Conservation (phyloP, 495 filamentous ascomycete genomes). For the Neurospora sp. region DNA sequence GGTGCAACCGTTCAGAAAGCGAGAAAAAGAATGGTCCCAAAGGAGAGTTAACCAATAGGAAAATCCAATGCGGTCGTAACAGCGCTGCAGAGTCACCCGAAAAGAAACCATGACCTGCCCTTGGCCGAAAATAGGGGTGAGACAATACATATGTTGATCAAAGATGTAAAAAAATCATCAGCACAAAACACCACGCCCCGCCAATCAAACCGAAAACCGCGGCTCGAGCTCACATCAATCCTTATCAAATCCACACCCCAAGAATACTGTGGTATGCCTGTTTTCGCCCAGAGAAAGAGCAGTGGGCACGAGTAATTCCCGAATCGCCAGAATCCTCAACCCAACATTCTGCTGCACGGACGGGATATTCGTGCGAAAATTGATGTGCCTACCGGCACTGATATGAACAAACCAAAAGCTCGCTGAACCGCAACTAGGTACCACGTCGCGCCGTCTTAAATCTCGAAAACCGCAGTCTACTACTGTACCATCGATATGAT, state of each 20-base stretch:
- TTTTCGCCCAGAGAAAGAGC: neutral
- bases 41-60: neutral
- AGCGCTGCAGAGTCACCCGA: neutral
- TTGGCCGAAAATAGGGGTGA: neutral
- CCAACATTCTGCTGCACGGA: neutral
- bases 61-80: neutral
- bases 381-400: neutral
- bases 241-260: constrained; percentile 1
- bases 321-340: neutral
- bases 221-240: constrained; percentile 27
- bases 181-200: constrained; percentile 22
- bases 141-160: neutral
- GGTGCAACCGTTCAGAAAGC: neutral
- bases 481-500: neutral
- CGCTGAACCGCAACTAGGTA: neutral
- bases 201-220: constrained; percentile 25
- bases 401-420: neutral
- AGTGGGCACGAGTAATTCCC: neutral
- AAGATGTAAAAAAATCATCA: constrained; percentile 36
- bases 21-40: neutral
- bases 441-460: neutral
- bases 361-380: neutral
- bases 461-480: neutral
- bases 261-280: neutral
- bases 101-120: neutral